Evolutionary conservation across 345 rosid species (phyloP).

Genomic region (Dovyalis caffra): DNA sequence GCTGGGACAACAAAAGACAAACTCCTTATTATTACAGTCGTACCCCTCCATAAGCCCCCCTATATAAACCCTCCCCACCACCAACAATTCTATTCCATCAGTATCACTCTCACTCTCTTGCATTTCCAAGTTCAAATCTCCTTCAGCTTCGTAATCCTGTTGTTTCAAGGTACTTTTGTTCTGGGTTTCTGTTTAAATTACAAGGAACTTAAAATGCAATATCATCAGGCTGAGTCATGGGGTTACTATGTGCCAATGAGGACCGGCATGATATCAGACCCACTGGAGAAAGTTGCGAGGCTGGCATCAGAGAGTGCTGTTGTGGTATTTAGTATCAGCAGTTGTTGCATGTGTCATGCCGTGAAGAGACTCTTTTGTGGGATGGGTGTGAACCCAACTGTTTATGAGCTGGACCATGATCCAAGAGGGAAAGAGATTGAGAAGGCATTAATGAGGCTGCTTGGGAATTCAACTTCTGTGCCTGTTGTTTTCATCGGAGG

Average conservation of each 20-base stretch:
- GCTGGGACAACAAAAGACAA: slow-evolving; percentile 50
- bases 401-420: slow-evolving; percentile 57
- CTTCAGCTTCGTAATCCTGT: background rate
- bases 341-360: slow-evolving; percentile 75
- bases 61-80: background rate
- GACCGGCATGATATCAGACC: slow-evolving; percentile 28
- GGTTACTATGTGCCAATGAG: slow-evolving; percentile 15
- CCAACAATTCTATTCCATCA: background rate
- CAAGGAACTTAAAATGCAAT: background rate
- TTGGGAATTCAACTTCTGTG: slow-evolving; percentile 31
- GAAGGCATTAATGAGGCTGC: slow-evolving; percentile 39
- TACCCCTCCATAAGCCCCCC: slow-evolving; percentile 1
- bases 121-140: background rate
- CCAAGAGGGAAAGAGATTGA: slow-evolving; percentile 60
- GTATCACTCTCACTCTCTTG: background rate
- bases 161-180: background rate
- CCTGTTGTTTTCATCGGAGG: slow-evolving; percentile 70
- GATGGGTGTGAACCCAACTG: slow-evolving; percentile 67
- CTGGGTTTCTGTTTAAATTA: background rate
- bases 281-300: slow-evolving; percentile 45
- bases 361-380: slow-evolving; percentile 67
- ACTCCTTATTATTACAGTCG: slow-evolving; percentile 7
- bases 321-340: slow-evolving; percentile 59
- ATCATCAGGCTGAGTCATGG: slow-evolving; percentile 16
- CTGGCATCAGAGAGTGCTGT: slow-evolving; percentile 64